Percentiles rank a stretch among this genome's conserved stretches.
phyloP scores from a whole-genome alignment of 768 basidiomycete genomes.

The Cystofilobasidium macerans region DNA sequence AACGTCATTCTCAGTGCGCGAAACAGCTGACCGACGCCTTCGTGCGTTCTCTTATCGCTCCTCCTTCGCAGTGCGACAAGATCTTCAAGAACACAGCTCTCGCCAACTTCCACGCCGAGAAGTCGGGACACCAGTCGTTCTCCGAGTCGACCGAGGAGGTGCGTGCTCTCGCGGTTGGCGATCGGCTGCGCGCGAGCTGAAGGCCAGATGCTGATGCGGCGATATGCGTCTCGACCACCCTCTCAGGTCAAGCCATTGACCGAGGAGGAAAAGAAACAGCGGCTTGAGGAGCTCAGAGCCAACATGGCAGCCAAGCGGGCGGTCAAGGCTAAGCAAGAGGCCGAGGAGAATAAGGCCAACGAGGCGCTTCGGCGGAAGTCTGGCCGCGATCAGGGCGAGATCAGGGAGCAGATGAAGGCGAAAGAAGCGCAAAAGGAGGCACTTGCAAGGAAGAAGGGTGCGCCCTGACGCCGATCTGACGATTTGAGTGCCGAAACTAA shows the following conservation, averaged over 20 bases:
- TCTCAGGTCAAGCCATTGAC: slow-evolving; percentile 82
- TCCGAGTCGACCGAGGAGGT: slow-evolving; percentile 94
- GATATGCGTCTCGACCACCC: neutral
- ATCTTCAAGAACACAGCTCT: slow-evolving; percentile 73
- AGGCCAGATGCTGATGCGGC: no score
- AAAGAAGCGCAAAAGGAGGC: slow-evolving; percentile 65
- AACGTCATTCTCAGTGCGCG: no score
- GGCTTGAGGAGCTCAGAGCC: slow-evolving; percentile 61
- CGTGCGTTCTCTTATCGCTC: neutral
- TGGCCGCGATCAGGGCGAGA: slow-evolving; percentile 56
- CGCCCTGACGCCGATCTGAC: slow-evolving; percentile 1
- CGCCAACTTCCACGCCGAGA: slow-evolving; percentile 86
- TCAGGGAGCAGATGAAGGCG: slow-evolving; percentile 59
- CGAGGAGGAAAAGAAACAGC: slow-evolving; percentile 75
- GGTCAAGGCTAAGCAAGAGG: slow-evolving; percentile 45
- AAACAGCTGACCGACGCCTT: neutral
- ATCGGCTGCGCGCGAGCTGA: neutral
- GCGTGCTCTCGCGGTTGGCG: slow-evolving; percentile 22
- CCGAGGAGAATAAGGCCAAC: slow-evolving; percentile 55
- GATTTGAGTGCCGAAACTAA: neutral
- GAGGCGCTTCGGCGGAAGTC: slow-evolving; percentile 74
- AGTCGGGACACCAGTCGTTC: slow-evolving; percentile 88
- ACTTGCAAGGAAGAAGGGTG: slow-evolving; percentile 67
- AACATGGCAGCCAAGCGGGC: slow-evolving; percentile 65
- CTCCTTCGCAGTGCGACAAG: slow-evolving; percentile 74